Base-by-base conservation (phyloP, 176 grass and related monocot species). In the Phragmites australis region DNA sequence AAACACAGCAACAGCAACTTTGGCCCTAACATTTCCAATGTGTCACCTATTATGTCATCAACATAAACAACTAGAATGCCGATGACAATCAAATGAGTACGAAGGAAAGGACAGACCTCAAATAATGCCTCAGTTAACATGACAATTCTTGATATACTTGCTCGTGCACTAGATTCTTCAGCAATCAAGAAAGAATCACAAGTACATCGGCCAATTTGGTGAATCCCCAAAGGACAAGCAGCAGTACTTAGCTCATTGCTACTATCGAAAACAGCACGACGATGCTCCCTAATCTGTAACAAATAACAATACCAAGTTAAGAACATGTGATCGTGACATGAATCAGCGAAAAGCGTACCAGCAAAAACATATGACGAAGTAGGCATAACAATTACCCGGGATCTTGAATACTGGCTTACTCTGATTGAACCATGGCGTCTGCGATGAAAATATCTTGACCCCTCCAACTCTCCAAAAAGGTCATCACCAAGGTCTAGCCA, bases 51-150 rank as follows among this genome's bases (percentile, higher is more conserved):
- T 64, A 50, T 8, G 44, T 83, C 3, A 32, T 59, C 62, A 32
- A 65, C 9, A 32, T 44, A 43, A 34, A 63, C 32, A 82, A 70
- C 29, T 84, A 68, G 29, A 71, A 70, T 85, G 53, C 27, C 65
- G 77, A 49, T 13, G 21, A 81, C 26, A 65, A 85, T 71, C 47
- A 37, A 70, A 81, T 57, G 9, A 82, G n/a, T 19, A 68, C 41
- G 6, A 57, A 55, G 25, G 67, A 81, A 87, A 67, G 57, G 51
- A 85, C 81, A 87, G 57, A 97, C 95, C 92, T 97, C 95, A 83
- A 97, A 97, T 61, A 97, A 78, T 37, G 95, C 95, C 86, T 97
- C 95, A 31, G 95, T 93, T 87, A 97, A 89, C 90, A 94, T 92
- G 47, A 97, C 92, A 49, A 97, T 97, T 86, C 95, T 90, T 82